phyloP scores from a whole-genome alignment of 202 grass and related monocot genomes.

The Schoenoplectus triqueter region DNA sequence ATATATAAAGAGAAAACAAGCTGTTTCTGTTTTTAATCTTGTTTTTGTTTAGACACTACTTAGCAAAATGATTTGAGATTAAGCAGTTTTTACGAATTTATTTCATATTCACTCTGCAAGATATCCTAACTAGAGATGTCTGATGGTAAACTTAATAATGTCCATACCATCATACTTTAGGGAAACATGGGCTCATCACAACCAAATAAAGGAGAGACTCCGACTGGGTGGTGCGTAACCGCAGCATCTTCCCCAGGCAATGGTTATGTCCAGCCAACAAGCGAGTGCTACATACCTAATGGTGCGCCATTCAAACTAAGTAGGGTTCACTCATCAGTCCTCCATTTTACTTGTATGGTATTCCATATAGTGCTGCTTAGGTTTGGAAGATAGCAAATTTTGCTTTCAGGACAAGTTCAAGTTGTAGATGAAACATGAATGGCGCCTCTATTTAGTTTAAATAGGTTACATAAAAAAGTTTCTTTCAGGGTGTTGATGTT shows the following conservation, averaged over 20 bases:
- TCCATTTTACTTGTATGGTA: slow-evolving; percentile 36
- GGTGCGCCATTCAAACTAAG: slow-evolving; percentile 30
- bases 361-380: not conserved
- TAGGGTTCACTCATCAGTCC: slow-evolving; percentile 25
- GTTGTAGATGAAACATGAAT: slow-evolving; percentile 2
- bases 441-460: not conserved
- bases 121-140: not conserved
- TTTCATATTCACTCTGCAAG: not conserved
- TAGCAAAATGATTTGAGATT: not conserved
- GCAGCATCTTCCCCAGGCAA: slow-evolving; percentile 47
- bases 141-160: slow-evolving; percentile 19
- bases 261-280: slow-evolving; percentile 48
- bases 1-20: not conserved
- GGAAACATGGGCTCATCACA: slow-evolving; percentile 31
- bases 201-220: slow-evolving; percentile 42
- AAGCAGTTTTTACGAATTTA: not conserved
- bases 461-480: not conserved
- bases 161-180: slow-evolving; percentile 20
- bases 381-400: slow-evolving; percentile 19
- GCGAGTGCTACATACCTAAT: slow-evolving; percentile 54
- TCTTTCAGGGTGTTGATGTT: slow-evolving; percentile 23
- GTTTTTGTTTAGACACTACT: not conserved
- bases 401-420: not conserved
- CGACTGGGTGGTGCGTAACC: slow-evolving; percentile 60
- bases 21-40: not conserved